Percentiles rank a stretch among this genome's conserved stretches.
Evolutionary conservation across 2,329 filamentous ascomycete species (phyloP).

Genomic region (Ophiostoma australiae): DNA sequence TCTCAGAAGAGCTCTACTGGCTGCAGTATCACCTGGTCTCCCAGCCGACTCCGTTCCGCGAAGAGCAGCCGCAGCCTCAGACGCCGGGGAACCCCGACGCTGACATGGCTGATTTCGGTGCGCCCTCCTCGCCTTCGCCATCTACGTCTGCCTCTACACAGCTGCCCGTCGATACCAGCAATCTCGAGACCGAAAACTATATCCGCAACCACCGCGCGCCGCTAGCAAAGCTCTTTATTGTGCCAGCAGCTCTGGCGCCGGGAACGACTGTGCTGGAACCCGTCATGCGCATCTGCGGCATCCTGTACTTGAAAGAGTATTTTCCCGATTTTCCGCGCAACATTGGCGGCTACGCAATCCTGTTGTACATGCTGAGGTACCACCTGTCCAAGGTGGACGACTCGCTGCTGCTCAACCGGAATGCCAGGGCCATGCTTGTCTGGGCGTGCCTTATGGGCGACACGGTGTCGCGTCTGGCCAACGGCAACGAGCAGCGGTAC

Average conservation of each 20-base stretch:
- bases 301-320: constrained; percentile 35
- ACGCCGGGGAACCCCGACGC: constrained; percentile 6
- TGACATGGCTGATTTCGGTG: background rate
- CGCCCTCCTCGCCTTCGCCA: background rate
- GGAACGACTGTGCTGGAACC: constrained; percentile 30
- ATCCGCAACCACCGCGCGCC: constrained; percentile 30
- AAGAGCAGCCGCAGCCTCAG: constrained; percentile 17
- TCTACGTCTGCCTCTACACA: constrained; percentile 1
- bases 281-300: constrained; percentile 32
- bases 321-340: constrained; percentile 35
- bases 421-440: constrained; percentile 29
- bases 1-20: constrained; percentile 35
- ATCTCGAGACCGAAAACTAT: constrained; percentile 28
- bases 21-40: constrained; percentile 32
- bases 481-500: constrained; percentile 30
- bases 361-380: constrained; percentile 31
- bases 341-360: constrained; percentile 33
- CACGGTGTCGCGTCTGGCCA: constrained; percentile 30
- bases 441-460: constrained; percentile 34
- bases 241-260: constrained; percentile 16
- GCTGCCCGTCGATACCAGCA: constrained; percentile 27
- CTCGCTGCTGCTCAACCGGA: constrained; percentile 12
- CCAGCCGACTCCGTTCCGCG: constrained; percentile 31
- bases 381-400: constrained; percentile 27
- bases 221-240: constrained; percentile 24